A percentile compares a stretch with the other conserved stretches of the same genome.
These are phyloP conservation scores for Penicillium malachiteum DNA, from an alignment of 495 filamentous ascomycete genomes.

Conservation along the genomic window DNA sequence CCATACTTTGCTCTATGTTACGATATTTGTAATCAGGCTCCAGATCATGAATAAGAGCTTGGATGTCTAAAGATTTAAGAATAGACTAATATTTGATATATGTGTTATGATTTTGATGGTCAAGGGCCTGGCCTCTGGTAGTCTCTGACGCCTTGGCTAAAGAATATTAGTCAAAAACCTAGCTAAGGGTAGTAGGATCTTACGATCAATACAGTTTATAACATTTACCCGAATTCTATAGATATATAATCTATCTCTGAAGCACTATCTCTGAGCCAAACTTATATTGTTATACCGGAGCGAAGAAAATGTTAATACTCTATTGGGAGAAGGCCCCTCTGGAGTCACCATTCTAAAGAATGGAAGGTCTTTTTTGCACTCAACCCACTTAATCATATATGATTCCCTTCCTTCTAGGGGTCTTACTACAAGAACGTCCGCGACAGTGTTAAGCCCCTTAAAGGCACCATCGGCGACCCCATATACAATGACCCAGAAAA, in stretches of 20 bases:
- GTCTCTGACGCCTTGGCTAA: conserved; percentile 24
- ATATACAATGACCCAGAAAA: conserved; percentile 20
- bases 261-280: conserved; percentile 18
- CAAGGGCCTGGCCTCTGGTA: conserved; percentile 18
- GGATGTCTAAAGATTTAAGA: conserved; percentile 20
- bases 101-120: conserved; percentile 23
- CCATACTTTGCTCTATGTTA: conserved; percentile 28
- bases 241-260: conserved; percentile 18
- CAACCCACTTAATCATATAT: conserved; percentile 9
- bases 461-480: conserved; percentile 23
- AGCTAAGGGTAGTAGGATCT: not conserved
- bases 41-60: conserved; percentile 19
- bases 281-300: conserved; percentile 16
- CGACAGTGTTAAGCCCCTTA: conserved; percentile 15
- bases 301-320: conserved; percentile 4
- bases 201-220: conserved; percentile 12
- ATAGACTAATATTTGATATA: conserved; percentile 24
- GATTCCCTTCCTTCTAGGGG: conserved; percentile 21
- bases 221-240: conserved; percentile 20
- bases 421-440: conserved; percentile 15
- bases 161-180: not conserved
- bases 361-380: not conserved
- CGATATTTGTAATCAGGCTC: conserved; percentile 22
- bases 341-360: conserved; percentile 3
- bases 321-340: not conserved